Evolutionary conservation across 345 rosid species (phyloP).

Genomic region (Stellera chamaejasme): DNA sequence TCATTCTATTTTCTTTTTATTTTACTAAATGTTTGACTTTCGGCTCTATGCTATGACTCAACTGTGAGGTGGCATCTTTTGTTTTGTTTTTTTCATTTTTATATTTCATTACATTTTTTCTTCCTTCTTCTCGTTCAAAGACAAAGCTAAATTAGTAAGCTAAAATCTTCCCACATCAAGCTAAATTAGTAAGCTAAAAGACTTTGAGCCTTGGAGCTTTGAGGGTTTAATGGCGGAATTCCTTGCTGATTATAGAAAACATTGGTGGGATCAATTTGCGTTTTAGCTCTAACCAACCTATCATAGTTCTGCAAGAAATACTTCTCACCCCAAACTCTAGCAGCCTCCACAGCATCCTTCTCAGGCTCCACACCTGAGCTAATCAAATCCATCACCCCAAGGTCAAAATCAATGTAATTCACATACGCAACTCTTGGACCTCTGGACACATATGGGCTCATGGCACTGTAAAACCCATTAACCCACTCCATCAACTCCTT

Average conservation of each 20-base stretch:
- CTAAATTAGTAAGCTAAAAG: too few species aligned
- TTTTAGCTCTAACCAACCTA: conserved; percentile 37
- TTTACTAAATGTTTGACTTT: too few species aligned
- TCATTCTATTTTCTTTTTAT: too few species aligned
- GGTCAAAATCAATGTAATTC: conserved; percentile 50
- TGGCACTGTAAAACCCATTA: conserved; percentile 27
- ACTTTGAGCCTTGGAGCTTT: neutral
- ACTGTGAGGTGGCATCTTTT: too few species aligned
- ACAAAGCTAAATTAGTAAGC: too few species aligned
- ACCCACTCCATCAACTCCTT: conserved; percentile 21
- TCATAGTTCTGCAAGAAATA: conserved; percentile 39
- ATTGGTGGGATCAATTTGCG: conserved; percentile 36
- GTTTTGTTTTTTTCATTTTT: too few species aligned
- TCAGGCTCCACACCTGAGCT: neutral
- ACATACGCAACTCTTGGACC: conserved; percentile 49
- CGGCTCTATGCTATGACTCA: too few species aligned
- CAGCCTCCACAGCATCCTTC: conserved; percentile 24
- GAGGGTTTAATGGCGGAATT: conserved; percentile 25
- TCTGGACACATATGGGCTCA: conserved; percentile 39
- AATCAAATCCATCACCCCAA: conserved; percentile 26
- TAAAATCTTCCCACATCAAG: too few species aligned
- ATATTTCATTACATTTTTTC: too few species aligned
- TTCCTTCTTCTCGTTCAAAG: too few species aligned
- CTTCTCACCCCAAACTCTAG: conserved; percentile 41
- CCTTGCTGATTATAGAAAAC: conserved; percentile 41